Base-by-base conservation (phyloP, 495 filamentous ascomycete species). In the Penicillium waksmanii region DNA sequence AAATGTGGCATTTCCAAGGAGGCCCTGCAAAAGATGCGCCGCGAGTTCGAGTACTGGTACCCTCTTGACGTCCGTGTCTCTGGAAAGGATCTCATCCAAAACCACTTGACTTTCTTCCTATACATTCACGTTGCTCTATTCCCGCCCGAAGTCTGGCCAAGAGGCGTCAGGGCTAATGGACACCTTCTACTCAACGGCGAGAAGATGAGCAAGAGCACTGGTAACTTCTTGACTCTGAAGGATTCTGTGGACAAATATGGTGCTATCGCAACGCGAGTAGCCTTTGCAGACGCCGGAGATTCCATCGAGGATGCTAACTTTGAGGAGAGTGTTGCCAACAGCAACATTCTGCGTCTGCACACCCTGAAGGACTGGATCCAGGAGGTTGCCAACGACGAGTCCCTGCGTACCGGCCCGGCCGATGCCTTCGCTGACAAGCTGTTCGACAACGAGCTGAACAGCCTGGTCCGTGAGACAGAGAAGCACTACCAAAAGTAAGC, bases 41-140 rank as follows among this genome's bases (percentile, higher is more conserved):
- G 92, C 68, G 90, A 96, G 61, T 98, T 98, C 67, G 87, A 93
- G 64, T 98, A 98, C 81, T 98, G 91, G 82, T 98, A 98, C 73
- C 95, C 95, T 27, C 78, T 97, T 21, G 95, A 98, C 64, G 72
- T 96, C 62, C 82, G 90, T 61, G 84, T 90, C 48, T 93, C 89
- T 19, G 91, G 91, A 57, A 96, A 96, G 77, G 91, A 96, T 69
- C 79, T 96, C 49, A 90, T 95, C 65, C 87, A 87, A 60, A 91
- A 93, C 77, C 93, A 96, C 76, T 81, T 98, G 53, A 97, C 92
- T 34, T 98, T 98, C 83, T 94, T 89, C 85, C 85, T 98, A 46
- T 98, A 98, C 80, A 88, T 94, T 66, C 95, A 98, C 74, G 73
- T 92, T 60, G 95, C 95, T 5, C 83, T 98, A 53, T 98, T 96